Evolutionary conservation across 2,329 filamentous ascomycete species (phyloP).

Genomic region (Aphanoascus verrucosus): DNA sequence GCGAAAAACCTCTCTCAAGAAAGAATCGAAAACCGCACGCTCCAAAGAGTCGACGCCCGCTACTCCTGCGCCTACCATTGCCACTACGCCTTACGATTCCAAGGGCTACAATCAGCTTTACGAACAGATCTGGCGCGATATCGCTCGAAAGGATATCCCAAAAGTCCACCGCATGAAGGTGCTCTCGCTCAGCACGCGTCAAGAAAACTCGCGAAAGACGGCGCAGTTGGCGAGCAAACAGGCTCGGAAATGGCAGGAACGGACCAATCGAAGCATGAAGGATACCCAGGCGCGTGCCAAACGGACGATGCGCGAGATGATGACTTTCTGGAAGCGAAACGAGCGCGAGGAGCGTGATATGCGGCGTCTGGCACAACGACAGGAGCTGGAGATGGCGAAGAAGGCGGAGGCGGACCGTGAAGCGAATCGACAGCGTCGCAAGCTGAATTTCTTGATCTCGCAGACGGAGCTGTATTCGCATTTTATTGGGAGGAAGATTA

Average conservation of each 20-base stretch:
- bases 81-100: constrained; percentile 62
- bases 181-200: constrained; percentile 73
- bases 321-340: constrained; percentile 98
- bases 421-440: constrained; percentile 92
- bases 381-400: constrained; percentile 91
- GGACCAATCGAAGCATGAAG: constrained; percentile 97
- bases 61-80: constrained; percentile 36
- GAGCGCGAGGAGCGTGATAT: constrained; percentile 93
- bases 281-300: constrained; percentile 94
- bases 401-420: constrained; percentile 96
- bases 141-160: constrained; percentile 83
- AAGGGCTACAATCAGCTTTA: constrained; percentile 96
- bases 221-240: constrained; percentile 94
- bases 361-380: constrained; percentile 84
- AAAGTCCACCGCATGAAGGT: constrained; percentile 85
- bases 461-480: constrained; percentile 98
- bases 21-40: constrained; percentile 31
- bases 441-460: constrained; percentile 98
- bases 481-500: constrained; percentile 99
- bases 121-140: constrained; percentile 91
- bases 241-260: constrained; percentile 90
- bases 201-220: constrained; percentile 96
- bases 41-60: constrained; percentile 37
- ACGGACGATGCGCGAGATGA: constrained; percentile 98
- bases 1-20: constrained; percentile 35